These are phyloP conservation scores for Neonothopanus nambi DNA, from an alignment of 1,284 basidiomycete genomes.

Conservation along the genomic window DNA sequence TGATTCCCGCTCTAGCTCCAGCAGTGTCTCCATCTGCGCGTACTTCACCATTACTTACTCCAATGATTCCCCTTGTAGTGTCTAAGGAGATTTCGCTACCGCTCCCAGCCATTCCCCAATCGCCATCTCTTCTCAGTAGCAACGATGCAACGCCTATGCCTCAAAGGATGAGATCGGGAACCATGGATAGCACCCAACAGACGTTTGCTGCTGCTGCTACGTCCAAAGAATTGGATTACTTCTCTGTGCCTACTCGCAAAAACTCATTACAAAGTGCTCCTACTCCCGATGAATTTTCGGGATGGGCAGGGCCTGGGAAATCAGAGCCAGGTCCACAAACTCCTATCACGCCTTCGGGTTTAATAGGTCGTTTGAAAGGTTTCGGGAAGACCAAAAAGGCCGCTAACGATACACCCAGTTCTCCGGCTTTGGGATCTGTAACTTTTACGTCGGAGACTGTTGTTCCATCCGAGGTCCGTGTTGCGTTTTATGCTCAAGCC, in stretches of 20 bases:
- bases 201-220: conserved; percentile 17
- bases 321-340: conserved; percentile 37
- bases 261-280: conserved; percentile 39
- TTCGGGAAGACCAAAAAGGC: conserved; percentile 66
- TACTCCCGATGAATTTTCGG: conserved; percentile 54
- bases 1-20: conserved; percentile 69
- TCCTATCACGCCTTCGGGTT: conserved; percentile 58
- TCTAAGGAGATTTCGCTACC: conserved; percentile 24
- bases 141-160: conserved; percentile 30
- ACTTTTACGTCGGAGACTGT: conserved; percentile 26
- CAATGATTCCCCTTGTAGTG: conserved; percentile 53
- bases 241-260: conserved; percentile 44
- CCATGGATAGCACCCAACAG: conserved; percentile 20
- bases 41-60: conserved; percentile 54
- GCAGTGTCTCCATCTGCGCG: conserved; percentile 39
- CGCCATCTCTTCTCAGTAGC: conserved; percentile 22
- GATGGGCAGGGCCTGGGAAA: conserved; percentile 47
- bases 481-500: conserved; percentile 2
- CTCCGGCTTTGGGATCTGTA: conserved; percentile 16
- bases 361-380: conserved; percentile 80
- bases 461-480: conserved; percentile 31
- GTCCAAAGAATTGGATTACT: conserved; percentile 53
- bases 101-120: conserved; percentile 35
- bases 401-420: conserved; percentile 19
- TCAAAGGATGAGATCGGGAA: conserved; percentile 22